Base-by-base conservation (phyloP, 2,329 filamentous ascomycete genomes). In the Pseudocercospora vitis region DNA sequence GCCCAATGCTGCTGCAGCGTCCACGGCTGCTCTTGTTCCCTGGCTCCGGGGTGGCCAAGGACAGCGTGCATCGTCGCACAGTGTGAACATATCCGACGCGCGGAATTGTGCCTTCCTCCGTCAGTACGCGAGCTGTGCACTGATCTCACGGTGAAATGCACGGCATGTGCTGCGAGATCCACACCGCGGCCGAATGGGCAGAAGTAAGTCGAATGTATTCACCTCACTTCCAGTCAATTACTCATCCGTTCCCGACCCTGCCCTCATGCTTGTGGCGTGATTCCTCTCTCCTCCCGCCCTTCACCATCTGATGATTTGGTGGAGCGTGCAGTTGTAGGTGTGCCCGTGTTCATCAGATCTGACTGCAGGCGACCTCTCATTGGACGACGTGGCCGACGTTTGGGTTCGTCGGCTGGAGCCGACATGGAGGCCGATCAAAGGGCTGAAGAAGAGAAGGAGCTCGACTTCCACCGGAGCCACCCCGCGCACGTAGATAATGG, bases 401-500 rank as follows among this genome's bases (percentile, higher is more conserved):
- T 44, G 51, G 45, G 24, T 53, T 44, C 29, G 32, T 40, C 52
- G 45, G 52, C 37, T 32, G 12, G 7, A 14, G 28, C 52, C 52
- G 52, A 35, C n/a, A 37, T 42, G 37, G 11, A 24, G 19, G 14
- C 11, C 12, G 35, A 54, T 39, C 29, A 11, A 31, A 9, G n/a
- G 16, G 53, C 50, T 4, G 59, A 59, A 46, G 58, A 63, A 35
- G 48, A 56, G 45, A 48, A 63, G 26, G 63, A 65, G 55, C 29
- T 62, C 12, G 53, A 32, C n/a, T 46, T 66, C n/a, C 60, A 65
- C 24, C 56, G 65, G 35, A 56, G 62, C 23, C 63, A 61, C 37
- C 63, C 64, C 6, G 57, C 51, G 33, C 58, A 64, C 18, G 53
- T 59, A 16, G 62, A 63, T 53, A 63, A 58, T 14, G 59, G 57